Evolutionary conservation across 2,329 filamentous ascomycete species (phyloP).

Genomic region (Scedosporium apiospermum): DNA sequence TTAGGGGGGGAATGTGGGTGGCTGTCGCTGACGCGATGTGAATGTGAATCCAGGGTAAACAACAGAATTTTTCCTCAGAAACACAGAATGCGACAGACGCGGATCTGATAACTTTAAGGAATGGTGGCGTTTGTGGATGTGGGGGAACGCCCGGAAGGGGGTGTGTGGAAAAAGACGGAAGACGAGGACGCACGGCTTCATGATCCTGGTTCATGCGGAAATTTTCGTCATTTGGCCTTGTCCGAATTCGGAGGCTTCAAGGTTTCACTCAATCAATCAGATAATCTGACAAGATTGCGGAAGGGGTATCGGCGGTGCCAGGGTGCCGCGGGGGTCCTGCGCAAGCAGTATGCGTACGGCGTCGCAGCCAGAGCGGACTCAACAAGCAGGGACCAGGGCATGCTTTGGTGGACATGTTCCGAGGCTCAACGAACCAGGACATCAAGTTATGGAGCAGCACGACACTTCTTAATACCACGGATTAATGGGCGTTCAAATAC

Average conservation of each 20-base stretch:
- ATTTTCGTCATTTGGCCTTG: background rate
- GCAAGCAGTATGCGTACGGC: no score
- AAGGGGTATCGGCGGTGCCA: background rate
- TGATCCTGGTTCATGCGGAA: background rate
- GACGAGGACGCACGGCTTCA: background rate
- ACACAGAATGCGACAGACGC: background rate
- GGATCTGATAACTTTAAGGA: slow-evolving; percentile 7
- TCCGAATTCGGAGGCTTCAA: background rate
- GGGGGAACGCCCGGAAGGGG: background rate
- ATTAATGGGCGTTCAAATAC: no score
- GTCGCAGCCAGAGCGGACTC: no score
- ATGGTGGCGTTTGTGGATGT: background rate
- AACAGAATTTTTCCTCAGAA: background rate
- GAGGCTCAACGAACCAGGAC: no score
- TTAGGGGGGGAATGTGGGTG: background rate
- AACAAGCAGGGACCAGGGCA: no score
- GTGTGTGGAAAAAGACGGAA: background rate
- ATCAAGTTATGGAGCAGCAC: no score
- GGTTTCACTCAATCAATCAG: background rate
- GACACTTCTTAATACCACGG: no score
- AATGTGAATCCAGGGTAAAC: background rate
- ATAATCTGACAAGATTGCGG: background rate
- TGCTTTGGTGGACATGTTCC: no score
- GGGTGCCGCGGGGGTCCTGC: no score
- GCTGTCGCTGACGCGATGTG: background rate